Evolutionary conservation across 2,329 filamentous ascomycete species (phyloP).

Genomic region (Bipolaris victoriae): DNA sequence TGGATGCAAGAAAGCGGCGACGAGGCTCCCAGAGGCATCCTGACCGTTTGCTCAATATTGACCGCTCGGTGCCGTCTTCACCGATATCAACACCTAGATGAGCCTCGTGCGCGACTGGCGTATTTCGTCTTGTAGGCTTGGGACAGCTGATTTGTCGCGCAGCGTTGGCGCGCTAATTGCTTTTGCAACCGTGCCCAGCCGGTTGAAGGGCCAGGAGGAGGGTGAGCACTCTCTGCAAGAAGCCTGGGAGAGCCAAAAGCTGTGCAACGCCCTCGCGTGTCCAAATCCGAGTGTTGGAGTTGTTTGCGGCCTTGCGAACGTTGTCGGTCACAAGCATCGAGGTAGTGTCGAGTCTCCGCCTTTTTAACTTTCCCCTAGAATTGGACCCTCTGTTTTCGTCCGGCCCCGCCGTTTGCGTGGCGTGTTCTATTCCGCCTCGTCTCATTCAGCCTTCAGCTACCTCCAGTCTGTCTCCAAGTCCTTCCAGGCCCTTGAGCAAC

Average conservation of each 20-base stretch:
- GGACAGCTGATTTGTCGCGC: constrained; percentile 16
- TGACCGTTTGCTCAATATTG: not conserved
- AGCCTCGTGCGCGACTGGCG: constrained; percentile 10
- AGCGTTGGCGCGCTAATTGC: constrained; percentile 16
- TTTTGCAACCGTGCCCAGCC: constrained; percentile 17
- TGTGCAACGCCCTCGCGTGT: constrained; percentile 8
- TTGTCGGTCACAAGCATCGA: not conserved
- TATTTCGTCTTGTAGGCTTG: constrained; percentile 4
- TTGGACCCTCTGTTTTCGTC: constrained; percentile 9
- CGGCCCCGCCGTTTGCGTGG: constrained; percentile 10
- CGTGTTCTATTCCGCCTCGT: constrained; percentile 10
- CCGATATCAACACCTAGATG: constrained; percentile 12
- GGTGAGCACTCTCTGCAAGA: constrained; percentile 4
- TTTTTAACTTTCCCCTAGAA: constrained; percentile 3
- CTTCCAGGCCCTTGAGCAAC: constrained; percentile 18
- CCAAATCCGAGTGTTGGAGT: not conserved
- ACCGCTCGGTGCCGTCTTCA: not conserved
- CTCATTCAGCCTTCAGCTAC: constrained; percentile 14
- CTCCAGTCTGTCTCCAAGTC: constrained; percentile 11
- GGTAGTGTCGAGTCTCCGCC: constrained; percentile 12
- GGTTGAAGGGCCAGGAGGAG: constrained; percentile 5
- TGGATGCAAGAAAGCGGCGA: not conserved
- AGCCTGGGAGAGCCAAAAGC: constrained; percentile 7
- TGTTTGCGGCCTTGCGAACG: constrained; percentile 1
- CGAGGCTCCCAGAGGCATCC: not conserved